A percentile compares a stretch with the other conserved stretches of the same genome.
Conservation (phyloP, 495 filamentous ascomycete genomes). For the Terfezia boudieri region DNA sequence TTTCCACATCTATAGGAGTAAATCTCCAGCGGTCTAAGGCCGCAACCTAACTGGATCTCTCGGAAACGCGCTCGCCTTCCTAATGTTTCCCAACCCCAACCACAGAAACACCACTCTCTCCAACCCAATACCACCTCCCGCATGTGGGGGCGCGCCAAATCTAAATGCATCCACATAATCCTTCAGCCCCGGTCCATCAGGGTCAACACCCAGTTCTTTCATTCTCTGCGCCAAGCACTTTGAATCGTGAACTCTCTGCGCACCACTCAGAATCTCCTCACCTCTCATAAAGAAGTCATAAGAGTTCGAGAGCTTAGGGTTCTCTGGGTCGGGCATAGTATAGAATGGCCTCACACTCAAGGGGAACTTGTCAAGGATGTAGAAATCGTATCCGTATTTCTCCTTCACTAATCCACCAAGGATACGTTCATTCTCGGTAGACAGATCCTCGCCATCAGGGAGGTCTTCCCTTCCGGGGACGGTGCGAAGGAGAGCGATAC, state of each 20-base stretch:
- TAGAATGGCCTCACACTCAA: slow-evolving; percentile 70
- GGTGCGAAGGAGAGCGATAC: slow-evolving; percentile 50
- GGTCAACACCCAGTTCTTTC: slow-evolving; percentile 51
- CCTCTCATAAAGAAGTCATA: slow-evolving; percentile 87
- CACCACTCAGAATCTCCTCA: slow-evolving; percentile 78
- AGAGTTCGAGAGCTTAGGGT: slow-evolving; percentile 58
- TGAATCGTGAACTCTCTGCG: slow-evolving; percentile 75
- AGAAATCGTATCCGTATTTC: slow-evolving; percentile 77
- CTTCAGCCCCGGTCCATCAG: slow-evolving; percentile 41
- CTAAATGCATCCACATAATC: slow-evolving; percentile 79
- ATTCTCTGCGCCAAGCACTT: slow-evolving; percentile 53
- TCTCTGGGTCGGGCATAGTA: slow-evolving; percentile 65
- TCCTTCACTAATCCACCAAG: slow-evolving; percentile 64
- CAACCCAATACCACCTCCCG: slow-evolving; percentile 72
- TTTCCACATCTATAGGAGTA: too few relatives aligned
- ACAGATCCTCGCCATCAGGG: slow-evolving; percentile 50
- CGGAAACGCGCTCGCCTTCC: slow-evolving; percentile 61
- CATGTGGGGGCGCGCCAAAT: slow-evolving; percentile 74
- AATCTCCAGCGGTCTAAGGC: slow-evolving; percentile 4
- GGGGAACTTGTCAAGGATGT: slow-evolving; percentile 87
- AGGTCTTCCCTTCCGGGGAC: slow-evolving; percentile 34
- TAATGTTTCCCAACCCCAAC: slow-evolving; percentile 67
- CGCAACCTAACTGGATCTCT: slow-evolving; percentile 53
- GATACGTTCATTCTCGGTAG: slow-evolving; percentile 69
- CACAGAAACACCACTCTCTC: slow-evolving; percentile 73